Evolutionary conservation across 2,329 filamentous ascomycete species (phyloP), one percentile per base, ranked within the genome.

Genomic region (Lecanicillium sp.): DNA sequence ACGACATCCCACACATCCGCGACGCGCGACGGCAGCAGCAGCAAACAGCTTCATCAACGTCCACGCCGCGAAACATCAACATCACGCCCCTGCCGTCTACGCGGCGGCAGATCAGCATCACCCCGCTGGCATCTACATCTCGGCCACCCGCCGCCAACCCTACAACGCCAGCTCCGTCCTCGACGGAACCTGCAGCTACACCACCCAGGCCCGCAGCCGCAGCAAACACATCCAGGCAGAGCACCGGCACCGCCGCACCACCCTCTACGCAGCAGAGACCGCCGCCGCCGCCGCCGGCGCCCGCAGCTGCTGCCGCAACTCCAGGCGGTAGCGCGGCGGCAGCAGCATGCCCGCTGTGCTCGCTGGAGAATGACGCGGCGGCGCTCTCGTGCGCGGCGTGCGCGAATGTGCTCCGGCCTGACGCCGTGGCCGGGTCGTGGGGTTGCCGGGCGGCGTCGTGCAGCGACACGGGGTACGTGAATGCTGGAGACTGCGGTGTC

Each of bases 331-430:
- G 10, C 37, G 7, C 20, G 5, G 2, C 24, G 20, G 7, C 20
- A 20, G 26, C 40, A 39, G 43, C 38, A 42, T 86, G 86, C 58
- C 67, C 74, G 1, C 69, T 86, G 47, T 94, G 88, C 63, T 89
- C 86, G 0, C 77, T 85, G 43, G 67, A 69, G 43, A 90, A 89
- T 59, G 67, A 73, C 5, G 40, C 59, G 1, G 57, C 60, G 8
- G 68, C 77, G 7, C 64, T 80, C 2, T 85, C 78, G 4, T 93
- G 88, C 62, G 66, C 65, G 7, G 74, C 83, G 45, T 93, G 88
- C 62, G 76, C 81, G 20, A 80, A 91, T 54, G 86, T 90, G 1
- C 66, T 91, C 2, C 71, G 78, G 37, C 65, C 72, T 1, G 59
- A 66, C 0, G 73, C 74, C 42, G 71, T 83, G 37, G 66, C 73